phyloP scores from a whole-genome alignment of 495 filamentous ascomycete species.

The Delitschia confertaspora region DNA sequence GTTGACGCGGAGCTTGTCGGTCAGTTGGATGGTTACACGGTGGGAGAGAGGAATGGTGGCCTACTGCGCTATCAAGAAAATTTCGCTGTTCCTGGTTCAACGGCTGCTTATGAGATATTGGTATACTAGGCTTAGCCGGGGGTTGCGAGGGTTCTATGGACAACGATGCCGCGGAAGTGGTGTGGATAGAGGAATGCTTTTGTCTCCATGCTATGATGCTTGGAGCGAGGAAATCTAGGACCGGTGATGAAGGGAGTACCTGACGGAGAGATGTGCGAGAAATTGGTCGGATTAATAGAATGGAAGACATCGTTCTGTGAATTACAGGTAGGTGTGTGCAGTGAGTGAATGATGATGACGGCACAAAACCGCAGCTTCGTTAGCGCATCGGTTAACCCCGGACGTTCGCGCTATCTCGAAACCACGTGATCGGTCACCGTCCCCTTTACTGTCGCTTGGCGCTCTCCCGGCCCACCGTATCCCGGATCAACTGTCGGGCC shows the following conservation, averaged over 20 bases:
- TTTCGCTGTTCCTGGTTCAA: slow-evolving; percentile 60
- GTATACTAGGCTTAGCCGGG: too few species aligned
- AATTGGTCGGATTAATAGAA: slow-evolving; percentile 1
- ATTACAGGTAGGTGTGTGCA: too few species aligned
- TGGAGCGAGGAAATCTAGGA: slow-evolving; percentile 31
- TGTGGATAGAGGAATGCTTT: too few species aligned
- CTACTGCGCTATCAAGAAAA: slow-evolving; percentile 68
- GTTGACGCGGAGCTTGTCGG: slow-evolving; percentile 37
- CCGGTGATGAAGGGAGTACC: slow-evolving; percentile 4
- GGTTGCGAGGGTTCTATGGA: not conserved
- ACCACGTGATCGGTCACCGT: too few species aligned
- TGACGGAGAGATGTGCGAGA: not conserved
- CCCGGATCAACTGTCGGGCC: too few species aligned
- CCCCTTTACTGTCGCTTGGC: too few species aligned
- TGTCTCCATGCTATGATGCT: slow-evolving; percentile 11
- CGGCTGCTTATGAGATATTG: too few species aligned
- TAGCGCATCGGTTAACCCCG: too few species aligned
- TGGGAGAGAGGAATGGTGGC: slow-evolving; percentile 18
- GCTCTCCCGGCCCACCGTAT: too few species aligned
- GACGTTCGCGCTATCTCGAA: too few species aligned
- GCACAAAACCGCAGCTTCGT: too few species aligned
- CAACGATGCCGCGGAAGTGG: slow-evolving; percentile 1
- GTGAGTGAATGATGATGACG: too few species aligned
- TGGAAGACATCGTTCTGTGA: slow-evolving; percentile 2
- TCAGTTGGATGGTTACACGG: slow-evolving; percentile 13